Evolutionary conservation across 2,329 filamentous ascomycete genomes (phyloP).

Genomic region (Ophiostoma quercus): DNA sequence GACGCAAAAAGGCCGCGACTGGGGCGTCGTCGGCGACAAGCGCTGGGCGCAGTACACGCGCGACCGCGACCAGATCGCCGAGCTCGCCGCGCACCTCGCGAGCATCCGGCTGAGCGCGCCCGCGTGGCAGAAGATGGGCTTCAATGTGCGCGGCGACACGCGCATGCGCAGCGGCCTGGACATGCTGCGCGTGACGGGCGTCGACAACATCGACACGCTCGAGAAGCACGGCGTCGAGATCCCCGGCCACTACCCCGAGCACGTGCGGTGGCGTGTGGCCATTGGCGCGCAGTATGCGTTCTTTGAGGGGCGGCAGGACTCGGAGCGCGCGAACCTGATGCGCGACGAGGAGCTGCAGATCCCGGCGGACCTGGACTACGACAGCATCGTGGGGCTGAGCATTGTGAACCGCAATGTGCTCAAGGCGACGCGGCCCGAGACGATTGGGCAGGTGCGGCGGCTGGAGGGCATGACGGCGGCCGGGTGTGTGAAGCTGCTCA

Average conservation of each 20-base stretch:
- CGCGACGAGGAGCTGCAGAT: slow-evolving; percentile 72
- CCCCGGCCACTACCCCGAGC: slow-evolving; percentile 44
- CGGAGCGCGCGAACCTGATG: slow-evolving; percentile 60
- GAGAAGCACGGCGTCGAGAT: slow-evolving; percentile 49
- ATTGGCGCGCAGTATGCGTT: slow-evolving; percentile 85
- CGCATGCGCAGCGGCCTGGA: slow-evolving; percentile 69
- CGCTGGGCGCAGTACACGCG: slow-evolving; percentile 69
- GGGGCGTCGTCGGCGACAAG: slow-evolving; percentile 70
- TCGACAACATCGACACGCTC: slow-evolving; percentile 48
- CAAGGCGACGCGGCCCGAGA: slow-evolving; percentile 68
- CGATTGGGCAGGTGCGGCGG: slow-evolving; percentile 77
- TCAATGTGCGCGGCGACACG: slow-evolving; percentile 32
- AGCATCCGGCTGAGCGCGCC: slow-evolving; percentile 19
- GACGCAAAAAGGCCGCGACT: slow-evolving; percentile 68
- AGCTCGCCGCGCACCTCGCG: slow-evolving; percentile 56
- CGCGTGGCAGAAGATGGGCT: slow-evolving; percentile 34
- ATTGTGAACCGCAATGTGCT: slow-evolving; percentile 72
- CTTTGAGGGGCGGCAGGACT: slow-evolving; percentile 69
- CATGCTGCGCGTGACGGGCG: slow-evolving; percentile 58
- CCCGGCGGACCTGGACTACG: slow-evolving; percentile 72
- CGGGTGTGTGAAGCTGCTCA: slow-evolving; percentile 56
- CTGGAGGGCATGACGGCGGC: slow-evolving; percentile 72
- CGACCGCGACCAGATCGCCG: slow-evolving; percentile 61
- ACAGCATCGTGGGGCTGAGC: slow-evolving; percentile 65
- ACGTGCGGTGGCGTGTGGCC: slow-evolving; percentile 63